A percentile compares a stretch with the other conserved stretches of the same genome.
phyloP scores from a whole-genome alignment of 2,329 filamentous ascomycete genomes.

The Alternaria alternata region DNA sequence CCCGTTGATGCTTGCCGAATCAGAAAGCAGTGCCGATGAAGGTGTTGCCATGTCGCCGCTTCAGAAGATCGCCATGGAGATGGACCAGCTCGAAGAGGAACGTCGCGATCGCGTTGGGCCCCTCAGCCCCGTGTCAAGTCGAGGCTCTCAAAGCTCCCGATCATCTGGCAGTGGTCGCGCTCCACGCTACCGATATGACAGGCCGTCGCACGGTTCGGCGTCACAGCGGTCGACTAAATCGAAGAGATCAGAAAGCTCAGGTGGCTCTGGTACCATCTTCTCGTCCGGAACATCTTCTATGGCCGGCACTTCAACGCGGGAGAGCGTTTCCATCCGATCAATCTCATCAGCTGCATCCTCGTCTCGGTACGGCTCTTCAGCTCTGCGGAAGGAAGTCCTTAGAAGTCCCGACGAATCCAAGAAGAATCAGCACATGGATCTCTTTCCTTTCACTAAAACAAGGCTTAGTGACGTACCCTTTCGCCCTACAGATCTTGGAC shows the following conservation, averaged over 20 bases:
- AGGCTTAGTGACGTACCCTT: constrained; percentile 85
- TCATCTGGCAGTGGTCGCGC: constrained; percentile 59
- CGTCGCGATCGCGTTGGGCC: constrained; percentile 70
- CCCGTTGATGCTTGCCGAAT: constrained; percentile 54
- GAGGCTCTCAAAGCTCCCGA: constrained; percentile 66
- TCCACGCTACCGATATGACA: constrained; percentile 57
- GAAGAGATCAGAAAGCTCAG: constrained; percentile 45
- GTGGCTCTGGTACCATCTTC: constrained; percentile 68
- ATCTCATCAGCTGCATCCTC: constrained; percentile 58
- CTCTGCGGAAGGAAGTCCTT: constrained; percentile 80
- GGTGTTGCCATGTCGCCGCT: constrained; percentile 69
- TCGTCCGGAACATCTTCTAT: constrained; percentile 69
- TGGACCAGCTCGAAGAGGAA: constrained; percentile 69
- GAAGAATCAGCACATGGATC: constrained; percentile 68
- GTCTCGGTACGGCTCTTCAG: constrained; percentile 64
- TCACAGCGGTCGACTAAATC: constrained; percentile 30
- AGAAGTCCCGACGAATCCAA: constrained; percentile 76
- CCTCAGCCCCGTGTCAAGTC: constrained; percentile 72
- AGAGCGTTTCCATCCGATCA: constrained; percentile 66
- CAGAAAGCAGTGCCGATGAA: constrained; percentile 75
- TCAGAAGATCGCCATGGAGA: constrained; percentile 76
- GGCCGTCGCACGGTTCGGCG: constrained; percentile 39
- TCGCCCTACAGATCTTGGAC: constrained; percentile 68
- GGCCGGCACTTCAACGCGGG: constrained; percentile 49
- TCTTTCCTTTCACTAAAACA: constrained; percentile 86